Conservation (phyloP, 345 rosid species). For the Erodium maritimum region DNA sequence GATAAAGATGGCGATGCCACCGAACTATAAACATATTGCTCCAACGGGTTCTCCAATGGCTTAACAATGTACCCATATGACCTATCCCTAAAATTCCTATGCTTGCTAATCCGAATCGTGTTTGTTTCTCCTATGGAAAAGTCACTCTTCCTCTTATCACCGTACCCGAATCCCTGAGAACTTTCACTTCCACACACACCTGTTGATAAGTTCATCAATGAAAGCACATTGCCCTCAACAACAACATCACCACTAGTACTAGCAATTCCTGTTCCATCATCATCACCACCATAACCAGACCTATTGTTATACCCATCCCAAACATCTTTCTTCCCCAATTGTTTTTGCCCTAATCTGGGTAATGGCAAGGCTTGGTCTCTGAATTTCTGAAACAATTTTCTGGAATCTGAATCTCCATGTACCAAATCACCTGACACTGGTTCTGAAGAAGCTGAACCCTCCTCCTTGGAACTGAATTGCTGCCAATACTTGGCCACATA, state of each 20-base stretch:
- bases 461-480: constrained; percentile 8
- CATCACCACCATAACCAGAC: background rate
- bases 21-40: constrained; percentile 10
- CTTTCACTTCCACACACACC: too few species aligned
- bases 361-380: constrained; percentile 18
- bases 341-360: constrained; percentile 11
- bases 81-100: constrained; percentile 5
- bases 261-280: background rate
- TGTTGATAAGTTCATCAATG: constrained; percentile 5
- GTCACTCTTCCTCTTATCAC: constrained; percentile 4
- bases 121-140: constrained; percentile 4
- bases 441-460: constrained; percentile 7
- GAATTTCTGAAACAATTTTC: constrained; percentile 13
- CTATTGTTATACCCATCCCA: background rate
- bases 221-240: background rate
- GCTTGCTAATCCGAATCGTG: background rate
- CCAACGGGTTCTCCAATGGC: constrained; percentile 8
- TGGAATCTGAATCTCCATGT: constrained; percentile 9
- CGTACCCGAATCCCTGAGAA: constrained; percentile 1
- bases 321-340: background rate
- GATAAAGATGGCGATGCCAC: constrained; percentile 3
- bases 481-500: constrained; percentile 22
- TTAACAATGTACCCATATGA: constrained; percentile 9
- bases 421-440: constrained; percentile 1
- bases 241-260: background rate